Evolutionary conservation across 805 yeast species (phyloP).

Genomic region (Priceomyces haplophilus): DNA sequence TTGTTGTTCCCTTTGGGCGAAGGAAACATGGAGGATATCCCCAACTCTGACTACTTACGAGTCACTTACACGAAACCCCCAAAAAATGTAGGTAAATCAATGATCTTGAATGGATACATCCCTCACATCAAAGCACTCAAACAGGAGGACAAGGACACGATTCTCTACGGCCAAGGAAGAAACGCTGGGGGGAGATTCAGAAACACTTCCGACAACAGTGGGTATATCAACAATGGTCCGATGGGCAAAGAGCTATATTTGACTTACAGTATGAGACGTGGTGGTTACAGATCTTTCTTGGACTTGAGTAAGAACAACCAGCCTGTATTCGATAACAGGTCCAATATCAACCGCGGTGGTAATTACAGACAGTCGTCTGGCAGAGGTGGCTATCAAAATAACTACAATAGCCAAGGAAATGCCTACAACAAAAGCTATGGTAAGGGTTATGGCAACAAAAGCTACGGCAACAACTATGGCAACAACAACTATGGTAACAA

Average conservation of each 20-base stretch:
- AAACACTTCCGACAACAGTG: conserved; percentile 28
- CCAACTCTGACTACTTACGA: conserved; percentile 37
- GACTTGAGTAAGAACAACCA: conserved; percentile 19
- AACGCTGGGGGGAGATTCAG: conserved; percentile 35
- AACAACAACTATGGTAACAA: conserved; percentile 4
- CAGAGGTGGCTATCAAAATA: conserved; percentile 10
- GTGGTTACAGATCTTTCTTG: conserved; percentile 36
- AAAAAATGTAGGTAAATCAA: conserved; percentile 64
- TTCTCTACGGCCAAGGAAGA: conserved; percentile 43
- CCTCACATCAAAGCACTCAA: conserved; percentile 60
- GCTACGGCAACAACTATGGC: conserved; percentile 9
- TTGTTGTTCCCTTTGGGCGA: conserved; percentile 47
- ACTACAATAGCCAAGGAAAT: conserved; percentile 9
- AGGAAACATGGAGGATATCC: conserved; percentile 45
- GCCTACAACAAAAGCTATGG: conserved; percentile 6
- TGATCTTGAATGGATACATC: conserved; percentile 77
- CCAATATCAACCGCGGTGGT: conserved; percentile 3
- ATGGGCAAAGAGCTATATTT: conserved; percentile 30
- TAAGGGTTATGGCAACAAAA: conserved; percentile 12
- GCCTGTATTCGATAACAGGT: conserved; percentile 8
- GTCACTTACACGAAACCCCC: conserved; percentile 62
- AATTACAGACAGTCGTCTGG: conserved; percentile 8
- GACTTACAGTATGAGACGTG: conserved; percentile 33
- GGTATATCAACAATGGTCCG: conserved; percentile 41
- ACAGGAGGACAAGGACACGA: conserved; percentile 63